Percentiles rank a stretch among this genome's conserved stretches.
phyloP scores from a whole-genome alignment of 1,139 yeast species.

The Geotrichum reessii region DNA sequence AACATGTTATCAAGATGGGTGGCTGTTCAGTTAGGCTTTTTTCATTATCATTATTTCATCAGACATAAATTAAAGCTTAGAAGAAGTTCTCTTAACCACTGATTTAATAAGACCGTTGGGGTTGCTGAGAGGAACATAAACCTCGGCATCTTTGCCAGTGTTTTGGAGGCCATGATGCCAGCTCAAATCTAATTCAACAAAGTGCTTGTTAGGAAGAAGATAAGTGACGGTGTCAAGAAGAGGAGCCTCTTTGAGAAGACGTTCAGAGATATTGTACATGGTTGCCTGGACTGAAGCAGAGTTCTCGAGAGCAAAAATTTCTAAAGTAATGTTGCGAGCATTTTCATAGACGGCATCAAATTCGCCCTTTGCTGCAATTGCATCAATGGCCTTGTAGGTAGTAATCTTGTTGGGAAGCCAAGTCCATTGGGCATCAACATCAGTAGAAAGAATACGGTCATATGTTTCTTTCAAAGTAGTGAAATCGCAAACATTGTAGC shows the following conservation, averaged over 20 bases:
- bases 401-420: slow-evolving; percentile 51
- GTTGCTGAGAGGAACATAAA: slow-evolving; percentile 84
- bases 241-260: slow-evolving; percentile 55
- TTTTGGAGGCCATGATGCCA: slow-evolving; percentile 78
- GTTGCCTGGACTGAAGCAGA: slow-evolving; percentile 93
- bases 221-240: slow-evolving; percentile 61
- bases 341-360: slow-evolving; percentile 56
- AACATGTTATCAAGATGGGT: background rate
- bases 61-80: slow-evolving; percentile 23
- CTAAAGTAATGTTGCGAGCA: slow-evolving; percentile 67
- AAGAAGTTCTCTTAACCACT: slow-evolving; percentile 58
- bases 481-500: slow-evolving; percentile 78
- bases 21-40: background rate
- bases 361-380: slow-evolving; percentile 52
- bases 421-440: slow-evolving; percentile 70
- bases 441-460: slow-evolving; percentile 84
- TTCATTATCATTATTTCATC: background rate
- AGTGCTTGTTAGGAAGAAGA: slow-evolving; percentile 84
- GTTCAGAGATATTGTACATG: slow-evolving; percentile 83
- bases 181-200: slow-evolving; percentile 66
- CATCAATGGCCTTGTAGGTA: slow-evolving; percentile 47
- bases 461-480: slow-evolving; percentile 77
- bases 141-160: slow-evolving; percentile 55
- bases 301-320: slow-evolving; percentile 74
- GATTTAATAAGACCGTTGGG: slow-evolving; percentile 88